These are phyloP conservation scores for Schizonepeta tenuifolia DNA, from an alignment of 257 asterid genomes.

Conservation along the genomic window DNA sequence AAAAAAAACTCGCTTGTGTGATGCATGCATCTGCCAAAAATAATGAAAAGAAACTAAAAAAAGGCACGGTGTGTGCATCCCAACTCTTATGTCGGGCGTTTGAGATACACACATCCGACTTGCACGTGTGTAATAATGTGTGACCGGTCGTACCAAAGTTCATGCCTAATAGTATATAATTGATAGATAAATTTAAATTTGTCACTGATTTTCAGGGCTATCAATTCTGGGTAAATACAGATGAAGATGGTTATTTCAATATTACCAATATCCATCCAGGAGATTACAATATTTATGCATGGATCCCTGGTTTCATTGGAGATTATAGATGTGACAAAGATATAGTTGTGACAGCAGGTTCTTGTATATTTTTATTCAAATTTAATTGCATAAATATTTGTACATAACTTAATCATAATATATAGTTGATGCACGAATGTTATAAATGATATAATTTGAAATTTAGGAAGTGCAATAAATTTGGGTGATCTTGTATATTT, in stretches of 20 bases:
- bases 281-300: constrained; percentile 62
- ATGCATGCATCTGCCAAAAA: no score
- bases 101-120: no score
- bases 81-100: no score
- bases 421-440: background rate
- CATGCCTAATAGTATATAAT: no score
- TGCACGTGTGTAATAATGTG: no score
- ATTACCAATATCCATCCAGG: constrained; percentile 53
- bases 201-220: constrained; percentile 29
- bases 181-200: background rate
- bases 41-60: no score
- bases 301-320: constrained; percentile 79
- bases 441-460: background rate
- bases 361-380: background rate
- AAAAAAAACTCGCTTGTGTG: no score
- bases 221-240: constrained; percentile 75
- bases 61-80: no score
- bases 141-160: background rate
- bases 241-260: constrained; percentile 57
- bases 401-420: background rate
- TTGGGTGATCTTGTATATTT: constrained; percentile 51
- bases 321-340: constrained; percentile 51
- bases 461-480: constrained; percentile 47
- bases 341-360: constrained; percentile 46
- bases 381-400: background rate